Evolutionary conservation across 1,284 basidiomycete genomes (phyloP).

Genomic region (Ustilago bromivora): DNA sequence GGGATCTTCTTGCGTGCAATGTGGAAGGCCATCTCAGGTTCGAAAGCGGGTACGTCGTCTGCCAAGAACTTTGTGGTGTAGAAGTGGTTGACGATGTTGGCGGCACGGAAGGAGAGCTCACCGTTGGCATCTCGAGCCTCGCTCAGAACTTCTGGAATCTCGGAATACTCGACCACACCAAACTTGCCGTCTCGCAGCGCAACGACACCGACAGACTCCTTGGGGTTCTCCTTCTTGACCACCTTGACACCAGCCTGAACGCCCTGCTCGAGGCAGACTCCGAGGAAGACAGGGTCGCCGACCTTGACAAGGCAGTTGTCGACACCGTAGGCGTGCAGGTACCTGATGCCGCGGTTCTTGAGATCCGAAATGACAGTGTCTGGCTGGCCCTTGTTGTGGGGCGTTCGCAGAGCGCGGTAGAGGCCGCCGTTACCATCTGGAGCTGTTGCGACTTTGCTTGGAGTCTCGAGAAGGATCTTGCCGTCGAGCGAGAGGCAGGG

Average conservation of each 20-base stretch:
- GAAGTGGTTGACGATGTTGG: slow-evolving; percentile 98
- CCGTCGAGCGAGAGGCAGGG: slow-evolving; percentile 95
- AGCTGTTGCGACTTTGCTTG: slow-evolving; percentile 85
- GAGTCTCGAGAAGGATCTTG: slow-evolving; percentile 87
- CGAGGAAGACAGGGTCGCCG: slow-evolving; percentile 95
- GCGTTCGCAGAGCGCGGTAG: slow-evolving; percentile 88
- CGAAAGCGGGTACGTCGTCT: slow-evolving; percentile 80
- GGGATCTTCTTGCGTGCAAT: slow-evolving; percentile 98
- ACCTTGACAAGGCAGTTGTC: slow-evolving; percentile 99
- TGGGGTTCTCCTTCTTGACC: slow-evolving; percentile 86
- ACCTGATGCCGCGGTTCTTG: slow-evolving; percentile 80
- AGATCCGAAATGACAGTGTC: slow-evolving; percentile 88
- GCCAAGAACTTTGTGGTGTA: slow-evolving; percentile 91
- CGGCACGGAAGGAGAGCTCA: slow-evolving; percentile 86
- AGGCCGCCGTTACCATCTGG: slow-evolving; percentile 98
- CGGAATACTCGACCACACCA: slow-evolving; percentile 96
- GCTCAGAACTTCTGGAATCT: slow-evolving; percentile 88
- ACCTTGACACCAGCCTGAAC: slow-evolving; percentile 95
- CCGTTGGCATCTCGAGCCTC: slow-evolving; percentile 79
- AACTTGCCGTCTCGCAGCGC: slow-evolving; percentile 84
- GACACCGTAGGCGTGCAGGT: slow-evolving; percentile 95
- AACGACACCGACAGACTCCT: slow-evolving; percentile 95
- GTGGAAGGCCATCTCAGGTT: slow-evolving; percentile 92
- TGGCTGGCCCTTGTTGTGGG: slow-evolving; percentile 72
- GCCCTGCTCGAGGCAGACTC: slow-evolving; percentile 86